Conservation (phyloP, 1,284 basidiomycete genomes). For the Marasmius fiardii region DNA sequence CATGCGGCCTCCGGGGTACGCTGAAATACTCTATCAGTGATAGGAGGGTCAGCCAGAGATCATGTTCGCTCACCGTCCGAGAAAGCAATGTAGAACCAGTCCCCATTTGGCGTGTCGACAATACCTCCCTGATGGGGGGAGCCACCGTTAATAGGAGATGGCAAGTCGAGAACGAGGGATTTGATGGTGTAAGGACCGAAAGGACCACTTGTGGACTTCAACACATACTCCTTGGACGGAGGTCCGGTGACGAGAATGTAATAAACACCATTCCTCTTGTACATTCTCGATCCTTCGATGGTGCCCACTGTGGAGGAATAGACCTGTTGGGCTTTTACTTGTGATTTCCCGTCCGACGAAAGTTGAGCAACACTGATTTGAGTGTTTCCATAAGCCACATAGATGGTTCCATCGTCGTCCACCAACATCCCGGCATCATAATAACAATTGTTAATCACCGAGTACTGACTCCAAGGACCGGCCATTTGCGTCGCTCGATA, state of each 20-base stretch:
- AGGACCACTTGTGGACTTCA: slow-evolving; percentile 12
- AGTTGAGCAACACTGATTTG: slow-evolving; percentile 18
- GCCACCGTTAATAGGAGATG: slow-evolving; percentile 9
- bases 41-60: slow-evolving; percentile 13
- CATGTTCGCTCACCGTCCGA: neutral
- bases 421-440: slow-evolving; percentile 19
- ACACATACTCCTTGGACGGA: slow-evolving; percentile 9
- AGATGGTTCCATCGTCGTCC: slow-evolving; percentile 20
- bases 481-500: slow-evolving; percentile 14
- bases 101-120: slow-evolving; percentile 14
- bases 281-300: slow-evolving; percentile 19
- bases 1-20: slow-evolving; percentile 18
- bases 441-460: slow-evolving; percentile 10
- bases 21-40: slow-evolving; percentile 6
- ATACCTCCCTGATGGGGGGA: slow-evolving; percentile 18
- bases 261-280: slow-evolving; percentile 18
- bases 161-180: slow-evolving; percentile 5
- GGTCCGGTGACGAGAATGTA: slow-evolving; percentile 19
- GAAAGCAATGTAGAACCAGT: slow-evolving; percentile 19
- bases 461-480: neutral
- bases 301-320: slow-evolving; percentile 6
- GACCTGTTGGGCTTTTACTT: slow-evolving; percentile 14
- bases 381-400: slow-evolving; percentile 17
- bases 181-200: slow-evolving; percentile 17
- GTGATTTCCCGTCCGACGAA: slow-evolving; percentile 12